Conservation (phyloP, 108 stramenopile genomes). For the Conticribra weissflogii region DNA sequence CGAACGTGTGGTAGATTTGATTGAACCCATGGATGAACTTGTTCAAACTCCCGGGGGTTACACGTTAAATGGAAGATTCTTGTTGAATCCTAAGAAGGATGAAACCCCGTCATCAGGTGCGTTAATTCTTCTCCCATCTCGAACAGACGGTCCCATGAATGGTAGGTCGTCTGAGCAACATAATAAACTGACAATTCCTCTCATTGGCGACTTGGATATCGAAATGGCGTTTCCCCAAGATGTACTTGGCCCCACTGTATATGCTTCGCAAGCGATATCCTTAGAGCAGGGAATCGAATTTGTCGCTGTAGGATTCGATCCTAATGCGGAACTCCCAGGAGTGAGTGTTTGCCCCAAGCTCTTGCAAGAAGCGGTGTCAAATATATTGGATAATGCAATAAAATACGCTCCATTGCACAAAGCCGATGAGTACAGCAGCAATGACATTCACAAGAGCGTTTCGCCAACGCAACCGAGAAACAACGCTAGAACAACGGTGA, state of each 20-base stretch:
- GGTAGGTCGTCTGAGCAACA: not conserved
- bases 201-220: slow-evolving; percentile 57
- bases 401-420: slow-evolving; percentile 58
- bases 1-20: slow-evolving; percentile 78
- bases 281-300: slow-evolving; percentile 69
- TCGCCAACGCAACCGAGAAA: not conserved
- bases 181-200: slow-evolving; percentile 23
- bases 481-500: slow-evolving; percentile 30
- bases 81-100: slow-evolving; percentile 3
- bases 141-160: slow-evolving; percentile 14
- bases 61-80: slow-evolving; percentile 25
- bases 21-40: slow-evolving; percentile 76
- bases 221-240: slow-evolving; percentile 82
- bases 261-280: slow-evolving; percentile 66
- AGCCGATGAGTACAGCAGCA: not conserved
- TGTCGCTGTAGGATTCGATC: slow-evolving; percentile 56
- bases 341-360: slow-evolving; percentile 60
- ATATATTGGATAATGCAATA: slow-evolving; percentile 87
- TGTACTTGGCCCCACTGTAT: slow-evolving; percentile 67
- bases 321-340: slow-evolving; percentile 72
- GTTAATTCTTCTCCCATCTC: slow-evolving; percentile 3
- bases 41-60: slow-evolving; percentile 35
- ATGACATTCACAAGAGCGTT: not conserved
- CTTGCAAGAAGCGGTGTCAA: slow-evolving; percentile 77
- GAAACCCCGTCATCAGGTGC: slow-evolving; percentile 1